Evolutionary conservation across 164 flowering plant species (phyloP).

Genomic region (Magnolia kwangsiensis): DNA sequence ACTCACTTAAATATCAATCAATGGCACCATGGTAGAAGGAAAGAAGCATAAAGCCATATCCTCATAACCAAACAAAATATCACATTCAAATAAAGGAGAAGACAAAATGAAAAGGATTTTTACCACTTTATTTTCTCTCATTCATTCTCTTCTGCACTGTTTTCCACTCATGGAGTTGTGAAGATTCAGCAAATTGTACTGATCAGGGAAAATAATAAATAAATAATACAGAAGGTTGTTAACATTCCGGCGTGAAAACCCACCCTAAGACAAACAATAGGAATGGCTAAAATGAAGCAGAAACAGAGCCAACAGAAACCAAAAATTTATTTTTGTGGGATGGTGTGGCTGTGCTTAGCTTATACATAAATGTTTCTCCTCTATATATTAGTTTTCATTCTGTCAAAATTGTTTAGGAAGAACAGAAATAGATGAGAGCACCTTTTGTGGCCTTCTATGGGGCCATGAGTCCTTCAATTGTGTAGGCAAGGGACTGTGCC

Average conservation of each 20-base stretch:
- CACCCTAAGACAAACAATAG: not conserved
- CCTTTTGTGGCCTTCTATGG: not conserved
- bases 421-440: not conserved
- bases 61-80: not conserved
- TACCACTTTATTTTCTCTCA: not conserved
- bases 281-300: not conserved
- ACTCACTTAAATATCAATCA: not conserved
- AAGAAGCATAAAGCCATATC: not conserved
- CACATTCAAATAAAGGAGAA: no score
- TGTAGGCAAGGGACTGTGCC: constrained; percentile 52
- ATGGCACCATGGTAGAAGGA: not conserved
- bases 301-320: no score
- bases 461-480: constrained; percentile 24
- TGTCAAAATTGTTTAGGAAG: constrained; percentile 8
- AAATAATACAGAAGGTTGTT: not conserved
- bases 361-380: not conserved
- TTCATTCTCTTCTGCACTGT: no score
- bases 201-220: not conserved
- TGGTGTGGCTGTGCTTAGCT: not conserved
- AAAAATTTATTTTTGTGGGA: not conserved
- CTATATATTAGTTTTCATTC: not conserved
- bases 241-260: not conserved
- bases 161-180: no score
- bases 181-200: not conserved
- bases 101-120: not conserved